Evolutionary conservation across 1,139 yeast genomes (phyloP), one percentile per base, ranked within the genome.

Genomic region (Yamadazyma atlantica): DNA sequence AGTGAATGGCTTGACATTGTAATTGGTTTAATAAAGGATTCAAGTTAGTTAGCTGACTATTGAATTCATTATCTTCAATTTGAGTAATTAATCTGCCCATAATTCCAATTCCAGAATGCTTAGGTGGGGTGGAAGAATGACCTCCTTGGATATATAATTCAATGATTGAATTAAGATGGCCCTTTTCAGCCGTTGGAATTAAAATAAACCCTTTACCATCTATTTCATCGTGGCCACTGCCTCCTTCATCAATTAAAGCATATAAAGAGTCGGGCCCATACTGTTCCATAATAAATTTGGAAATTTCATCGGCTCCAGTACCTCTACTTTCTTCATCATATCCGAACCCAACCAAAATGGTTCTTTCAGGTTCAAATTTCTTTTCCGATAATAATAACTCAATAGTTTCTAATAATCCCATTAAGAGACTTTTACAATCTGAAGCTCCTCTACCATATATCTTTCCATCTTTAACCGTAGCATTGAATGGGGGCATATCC

Each of bases 161-260:
- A 33, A 73, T 60, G 7, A 54, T 43, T 0, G 73, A 53, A 46
- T 73, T 67, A 23, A 71, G 38, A 41, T 67, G 61, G 0, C 79
- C 80, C 52, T 74, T 74, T 49, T 74, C 80, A 9, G 73, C 72
- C 3, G 76, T 69, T 2, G 69, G 70, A 1, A 86, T 82, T 25
- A 75, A 52, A 24, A 85, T 82, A 45, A 80, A 62, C 49, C 66
- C 69, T 34, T 62, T 51, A 8, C 78, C 80, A 40, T 68, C 71
- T 9, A 62, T 50, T 8, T 61, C 68, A 2, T 57, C 44, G 33
- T 51, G 53, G 0, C 69, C 66, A 4, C 46, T 46, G 28, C 60
- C 61, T 17, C 80, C 80, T 55, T 74, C 80, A 49, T 74, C 80
- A 39, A 72, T 58, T 27, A 74, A 54, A 27, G 69, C 69, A 39